Conservation (phyloP, 2,329 filamentous ascomycete species). For the Epichloe amarillans region DNA sequence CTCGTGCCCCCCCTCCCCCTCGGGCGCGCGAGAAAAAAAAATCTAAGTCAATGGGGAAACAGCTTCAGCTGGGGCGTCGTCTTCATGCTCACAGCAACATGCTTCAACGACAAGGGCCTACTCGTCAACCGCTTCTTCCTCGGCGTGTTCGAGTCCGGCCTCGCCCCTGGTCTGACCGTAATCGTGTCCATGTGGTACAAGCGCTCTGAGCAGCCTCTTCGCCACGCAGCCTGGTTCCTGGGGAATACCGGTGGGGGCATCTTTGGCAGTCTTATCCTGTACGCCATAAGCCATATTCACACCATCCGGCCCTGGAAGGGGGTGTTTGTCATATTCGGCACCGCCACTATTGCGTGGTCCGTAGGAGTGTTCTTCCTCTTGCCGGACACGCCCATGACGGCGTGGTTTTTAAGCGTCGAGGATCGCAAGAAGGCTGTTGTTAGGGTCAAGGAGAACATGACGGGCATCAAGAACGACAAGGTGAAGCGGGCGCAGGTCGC, state of each 20-base stretch:
- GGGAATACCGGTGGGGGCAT: conserved; percentile 18
- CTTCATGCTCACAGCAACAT: conserved; percentile 30
- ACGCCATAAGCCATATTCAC: conserved; percentile 17
- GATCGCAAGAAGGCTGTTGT: conserved; percentile 18
- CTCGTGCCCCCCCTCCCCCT: no score
- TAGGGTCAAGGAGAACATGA: conserved; percentile 20
- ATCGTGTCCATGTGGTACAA: conserved; percentile 23
- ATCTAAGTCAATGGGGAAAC: not conserved
- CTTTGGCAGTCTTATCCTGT: conserved; percentile 16
- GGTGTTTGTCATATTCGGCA: conserved; percentile 15
- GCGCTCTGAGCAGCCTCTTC: conserved; percentile 15
- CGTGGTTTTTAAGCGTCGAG: conserved; percentile 14
- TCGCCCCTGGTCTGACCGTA: conserved; percentile 18
- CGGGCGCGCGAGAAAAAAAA: not conserved
- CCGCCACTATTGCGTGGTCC: conserved; percentile 11
- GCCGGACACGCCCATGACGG: conserved; percentile 13
- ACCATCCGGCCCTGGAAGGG: conserved; percentile 15
- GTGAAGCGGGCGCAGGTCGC: conserved; percentile 13
- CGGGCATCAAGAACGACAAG: conserved; percentile 19
- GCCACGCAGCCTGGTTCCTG: conserved; percentile 20
- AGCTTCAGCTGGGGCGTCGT: conserved; percentile 22
- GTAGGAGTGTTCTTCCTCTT: conserved; percentile 10
- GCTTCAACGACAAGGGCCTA: conserved; percentile 16
- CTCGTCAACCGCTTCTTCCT: conserved; percentile 21
- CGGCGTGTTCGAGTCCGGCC: conserved; percentile 17